phyloP scores from a whole-genome alignment of 179 eudicot species.

The Camellia oleifera region DNA sequence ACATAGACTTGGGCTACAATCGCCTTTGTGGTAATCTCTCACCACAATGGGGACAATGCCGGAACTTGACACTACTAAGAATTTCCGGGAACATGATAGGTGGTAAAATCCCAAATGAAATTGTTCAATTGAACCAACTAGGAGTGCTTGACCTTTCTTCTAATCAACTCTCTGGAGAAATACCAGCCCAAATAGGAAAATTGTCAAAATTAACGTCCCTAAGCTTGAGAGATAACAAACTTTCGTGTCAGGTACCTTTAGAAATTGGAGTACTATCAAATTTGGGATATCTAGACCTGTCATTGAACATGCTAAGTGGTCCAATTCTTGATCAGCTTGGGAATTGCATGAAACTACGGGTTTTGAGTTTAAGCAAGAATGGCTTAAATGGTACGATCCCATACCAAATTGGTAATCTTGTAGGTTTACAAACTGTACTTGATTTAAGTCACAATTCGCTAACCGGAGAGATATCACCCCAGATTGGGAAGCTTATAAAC shows the following conservation, averaged over 20 bases:
- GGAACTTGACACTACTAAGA: slow-evolving; percentile 17
- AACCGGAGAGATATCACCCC: slow-evolving; percentile 14
- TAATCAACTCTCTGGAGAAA: slow-evolving; percentile 19
- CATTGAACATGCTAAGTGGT: slow-evolving; percentile 9
- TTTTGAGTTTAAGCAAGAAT: slow-evolving; percentile 11
- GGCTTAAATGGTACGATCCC: slow-evolving; percentile 2
- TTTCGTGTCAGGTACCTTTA: not conserved
- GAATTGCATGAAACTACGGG: not conserved
- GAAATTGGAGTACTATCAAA: slow-evolving; percentile 10
- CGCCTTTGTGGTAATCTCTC: slow-evolving; percentile 17
- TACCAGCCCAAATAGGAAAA: slow-evolving; percentile 15
- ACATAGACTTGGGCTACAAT: slow-evolving; percentile 26
- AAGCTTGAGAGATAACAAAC: slow-evolving; percentile 16
- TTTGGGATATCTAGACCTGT: slow-evolving; percentile 10
- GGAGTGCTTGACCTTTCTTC: slow-evolving; percentile 22
- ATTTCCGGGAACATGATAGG: slow-evolving; percentile 15
- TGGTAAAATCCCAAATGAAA: slow-evolving; percentile 19
- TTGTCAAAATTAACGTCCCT: slow-evolving; percentile 6
- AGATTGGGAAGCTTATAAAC: slow-evolving; percentile 5
- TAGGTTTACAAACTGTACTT: not conserved
- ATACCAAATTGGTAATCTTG: slow-evolving; percentile 13
- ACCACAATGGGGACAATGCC: slow-evolving; percentile 20
- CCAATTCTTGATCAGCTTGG: not conserved
- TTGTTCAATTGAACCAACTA: slow-evolving; percentile 15
- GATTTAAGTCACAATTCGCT: slow-evolving; percentile 17